Percentiles rank a stretch among this genome's conserved stretches.
Conservation (phyloP, 2,329 filamentous ascomycete species). For the Aureobasidium mangrovei region DNA sequence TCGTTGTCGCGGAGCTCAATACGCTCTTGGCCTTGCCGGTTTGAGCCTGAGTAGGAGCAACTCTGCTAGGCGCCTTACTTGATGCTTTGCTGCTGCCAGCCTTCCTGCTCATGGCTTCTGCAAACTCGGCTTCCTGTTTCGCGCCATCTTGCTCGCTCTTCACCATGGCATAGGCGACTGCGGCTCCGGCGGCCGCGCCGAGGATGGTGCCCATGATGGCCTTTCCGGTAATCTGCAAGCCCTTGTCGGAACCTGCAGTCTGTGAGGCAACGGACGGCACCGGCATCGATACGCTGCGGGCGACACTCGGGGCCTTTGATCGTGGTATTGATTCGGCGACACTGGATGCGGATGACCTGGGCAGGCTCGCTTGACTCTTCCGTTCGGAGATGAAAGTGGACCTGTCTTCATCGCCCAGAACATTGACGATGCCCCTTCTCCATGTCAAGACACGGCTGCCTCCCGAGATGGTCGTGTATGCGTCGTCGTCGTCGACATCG, state of each 20-base stretch:
- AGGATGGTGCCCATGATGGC: conserved; percentile 59
- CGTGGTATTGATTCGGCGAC: background rate
- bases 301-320: background rate
- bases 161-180: conserved; percentile 65
- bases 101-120: conserved; percentile 18
- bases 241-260: conserved; percentile 18
- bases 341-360: background rate
- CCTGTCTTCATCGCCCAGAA: conserved; percentile 26
- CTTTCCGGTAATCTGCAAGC: conserved; percentile 18
- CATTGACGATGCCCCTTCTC: conserved; percentile 22
- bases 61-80: conserved; percentile 16
- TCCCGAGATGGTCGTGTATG: conserved; percentile 5
- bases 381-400: conserved; percentile 14
- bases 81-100: conserved; percentile 13
- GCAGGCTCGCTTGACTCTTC: background rate
- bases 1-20: conserved; percentile 6
- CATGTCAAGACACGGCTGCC: conserved; percentile 40
- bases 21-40: conserved; percentile 14
- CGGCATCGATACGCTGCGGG: background rate
- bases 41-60: conserved; percentile 17
- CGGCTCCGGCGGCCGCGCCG: conserved; percentile 69
- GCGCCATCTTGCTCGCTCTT: conserved; percentile 47
- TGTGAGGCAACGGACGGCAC: conserved; percentile 13
- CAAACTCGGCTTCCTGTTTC: conserved; percentile 35
- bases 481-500: conserved; percentile 31